phyloP scores from a whole-genome alignment of 2,329 filamentous ascomycete genomes.

The Penicillium sclerotiorum region DNA sequence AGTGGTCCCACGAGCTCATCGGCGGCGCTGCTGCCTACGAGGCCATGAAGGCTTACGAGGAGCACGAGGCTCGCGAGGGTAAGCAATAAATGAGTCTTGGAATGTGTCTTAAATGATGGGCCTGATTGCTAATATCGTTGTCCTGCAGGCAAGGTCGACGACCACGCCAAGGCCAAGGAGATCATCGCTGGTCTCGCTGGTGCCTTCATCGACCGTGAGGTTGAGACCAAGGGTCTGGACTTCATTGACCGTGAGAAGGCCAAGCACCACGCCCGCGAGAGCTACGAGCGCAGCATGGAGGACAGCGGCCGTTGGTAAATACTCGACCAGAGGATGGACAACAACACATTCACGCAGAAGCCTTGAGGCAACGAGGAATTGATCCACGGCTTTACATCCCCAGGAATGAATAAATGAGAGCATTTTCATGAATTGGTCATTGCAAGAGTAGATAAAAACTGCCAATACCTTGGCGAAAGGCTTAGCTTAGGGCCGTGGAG shows the following conservation, averaged over 20 bases:
- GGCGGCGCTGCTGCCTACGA: slow-evolving; percentile 77
- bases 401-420: not conserved
- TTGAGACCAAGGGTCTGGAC: slow-evolving; percentile 68
- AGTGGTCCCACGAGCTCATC: slow-evolving; percentile 72
- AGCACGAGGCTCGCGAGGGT: slow-evolving; percentile 71
- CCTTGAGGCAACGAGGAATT: not conserved
- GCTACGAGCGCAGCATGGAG: slow-evolving; percentile 7
- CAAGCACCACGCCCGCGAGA: slow-evolving; percentile 56
- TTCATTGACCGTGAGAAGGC: slow-evolving; percentile 61
- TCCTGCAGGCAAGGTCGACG: slow-evolving; percentile 68
- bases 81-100: slow-evolving; percentile 23
- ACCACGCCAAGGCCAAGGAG: slow-evolving; percentile 76
- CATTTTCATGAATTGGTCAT: not conserved
- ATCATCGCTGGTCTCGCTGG: slow-evolving; percentile 73
- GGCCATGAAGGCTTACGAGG: slow-evolving; percentile 78
- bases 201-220: slow-evolving; percentile 74
- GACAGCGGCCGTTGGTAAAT: slow-evolving; percentile 12
- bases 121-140: too few species aligned
- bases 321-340: too few species aligned
- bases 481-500: too few species aligned
- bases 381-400: not conserved
- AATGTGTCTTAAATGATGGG: too few species aligned
- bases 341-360: too few species aligned
- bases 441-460: not conserved
- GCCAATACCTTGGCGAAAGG: too few species aligned